Conservation (phyloP, 2,329 filamentous ascomycete genomes). For the Hypoxylon sp. region DNA sequence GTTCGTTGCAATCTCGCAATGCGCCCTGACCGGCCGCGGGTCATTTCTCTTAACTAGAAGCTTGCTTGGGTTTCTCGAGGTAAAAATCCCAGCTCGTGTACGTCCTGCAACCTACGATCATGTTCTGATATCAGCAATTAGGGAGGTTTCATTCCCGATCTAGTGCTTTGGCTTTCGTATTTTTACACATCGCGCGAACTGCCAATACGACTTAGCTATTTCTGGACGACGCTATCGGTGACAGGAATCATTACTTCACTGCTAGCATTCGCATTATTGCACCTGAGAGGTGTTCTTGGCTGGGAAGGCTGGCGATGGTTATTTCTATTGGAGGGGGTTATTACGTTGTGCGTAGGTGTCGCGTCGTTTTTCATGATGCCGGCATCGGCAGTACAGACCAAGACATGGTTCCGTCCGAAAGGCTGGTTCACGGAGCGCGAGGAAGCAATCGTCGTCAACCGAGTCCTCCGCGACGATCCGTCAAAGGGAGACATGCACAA, state of each 20-base stretch:
- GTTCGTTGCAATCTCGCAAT: conserved; percentile 48
- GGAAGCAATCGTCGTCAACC: conserved; percentile 68
- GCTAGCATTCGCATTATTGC: conserved; percentile 54
- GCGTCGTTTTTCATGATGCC: conserved; percentile 66
- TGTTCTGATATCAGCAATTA: conserved; percentile 31
- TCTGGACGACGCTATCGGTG: conserved; percentile 53
- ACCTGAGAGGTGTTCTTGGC: conserved; percentile 53
- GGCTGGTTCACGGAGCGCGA: conserved; percentile 70
- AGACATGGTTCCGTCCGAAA: conserved; percentile 61
- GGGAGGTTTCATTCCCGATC: conserved; percentile 53
- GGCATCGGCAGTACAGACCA: conserved; percentile 60
- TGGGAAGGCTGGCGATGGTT: conserved; percentile 60
- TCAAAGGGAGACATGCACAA: conserved; percentile 70
- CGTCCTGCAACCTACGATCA: neutral
- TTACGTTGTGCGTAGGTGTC: conserved; percentile 64
- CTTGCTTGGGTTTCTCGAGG: conserved; percentile 47
- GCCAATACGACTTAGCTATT: conserved; percentile 55
- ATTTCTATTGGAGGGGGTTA: conserved; percentile 67
- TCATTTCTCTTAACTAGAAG: conserved; percentile 46
- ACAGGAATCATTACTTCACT: conserved; percentile 53
- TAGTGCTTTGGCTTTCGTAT: conserved; percentile 51
- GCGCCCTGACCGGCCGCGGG: conserved; percentile 41
- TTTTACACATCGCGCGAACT: conserved; percentile 54
- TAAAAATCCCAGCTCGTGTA: conserved; percentile 8
- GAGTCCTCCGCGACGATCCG: conserved; percentile 67